Percentiles rank a stretch among this genome's conserved stretches.
Conservation (phyloP, 129 eudicot genomes). For the Glebionis coronaria region DNA sequence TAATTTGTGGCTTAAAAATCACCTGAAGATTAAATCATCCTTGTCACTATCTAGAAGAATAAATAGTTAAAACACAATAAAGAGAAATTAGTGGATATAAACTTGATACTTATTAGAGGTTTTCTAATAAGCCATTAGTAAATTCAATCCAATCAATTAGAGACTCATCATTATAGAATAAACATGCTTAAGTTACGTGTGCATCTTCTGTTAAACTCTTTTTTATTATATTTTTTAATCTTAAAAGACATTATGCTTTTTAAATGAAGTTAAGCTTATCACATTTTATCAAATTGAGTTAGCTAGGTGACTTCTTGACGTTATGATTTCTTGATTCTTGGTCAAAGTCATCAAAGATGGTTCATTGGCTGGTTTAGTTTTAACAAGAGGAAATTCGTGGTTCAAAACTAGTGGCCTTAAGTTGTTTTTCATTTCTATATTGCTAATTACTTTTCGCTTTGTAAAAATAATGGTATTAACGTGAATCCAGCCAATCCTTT, state of each 20-base stretch:
- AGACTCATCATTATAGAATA: constrained; percentile 18
- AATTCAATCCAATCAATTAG: constrained; percentile 19
- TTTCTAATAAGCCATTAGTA: constrained; percentile 13
- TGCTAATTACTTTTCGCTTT: no score
- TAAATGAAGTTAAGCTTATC: constrained; percentile 1
- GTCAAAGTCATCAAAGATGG: not conserved
- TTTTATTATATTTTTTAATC: not conserved
- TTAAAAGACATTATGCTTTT: not conserved
- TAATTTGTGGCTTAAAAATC: constrained; percentile 30
- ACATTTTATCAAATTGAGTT: not conserved
- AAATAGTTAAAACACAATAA: not conserved
- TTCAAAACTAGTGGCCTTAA: not conserved
- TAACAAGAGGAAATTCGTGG: constrained; percentile 15
- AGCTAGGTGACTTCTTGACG: not conserved
- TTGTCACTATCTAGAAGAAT: constrained; percentile 27
- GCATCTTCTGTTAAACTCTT: not conserved
- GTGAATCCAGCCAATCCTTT: no score
- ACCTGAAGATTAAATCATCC: not conserved
- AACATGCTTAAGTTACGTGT: constrained; percentile 16
- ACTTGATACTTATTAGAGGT: constrained; percentile 13
- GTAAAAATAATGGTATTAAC: no score
- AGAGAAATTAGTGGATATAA: constrained; percentile 22
- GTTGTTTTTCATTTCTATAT: no score
- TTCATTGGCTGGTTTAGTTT: constrained; percentile 5
- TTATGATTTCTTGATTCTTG: not conserved